phyloP scores from a whole-genome alignment of 768 basidiomycete genomes.

The Daedaleopsis nitida region DNA sequence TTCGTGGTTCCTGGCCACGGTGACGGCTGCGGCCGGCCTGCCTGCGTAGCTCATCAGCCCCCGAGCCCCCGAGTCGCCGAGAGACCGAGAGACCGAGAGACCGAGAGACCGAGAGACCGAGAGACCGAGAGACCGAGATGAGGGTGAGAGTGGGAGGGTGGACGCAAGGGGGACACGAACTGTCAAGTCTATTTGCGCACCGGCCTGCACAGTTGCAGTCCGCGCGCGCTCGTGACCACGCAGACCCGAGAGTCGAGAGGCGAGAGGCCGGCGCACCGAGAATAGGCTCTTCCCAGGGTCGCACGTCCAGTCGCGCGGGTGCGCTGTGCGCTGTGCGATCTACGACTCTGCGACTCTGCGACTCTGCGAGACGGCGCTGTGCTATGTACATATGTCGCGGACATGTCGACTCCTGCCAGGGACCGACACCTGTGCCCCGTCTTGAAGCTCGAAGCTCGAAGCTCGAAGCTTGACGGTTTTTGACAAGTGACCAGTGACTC shows the following conservation, averaged over 20 bases:
- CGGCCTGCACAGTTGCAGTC: neutral
- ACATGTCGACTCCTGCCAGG: too few species aligned
- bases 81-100: neutral
- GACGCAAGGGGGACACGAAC: neutral
- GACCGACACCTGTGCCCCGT: too few species aligned
- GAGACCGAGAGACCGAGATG: neutral
- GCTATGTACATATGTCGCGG: too few species aligned
- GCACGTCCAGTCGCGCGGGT: too few species aligned
- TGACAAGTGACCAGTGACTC: too few species aligned
- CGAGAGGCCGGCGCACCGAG: neutral
- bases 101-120: neutral
- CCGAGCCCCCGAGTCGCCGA: too few species aligned
- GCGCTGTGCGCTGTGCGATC: too few species aligned
- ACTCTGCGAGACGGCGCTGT: too few species aligned
- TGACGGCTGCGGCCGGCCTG: neutral
- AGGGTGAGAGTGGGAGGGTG: neutral
- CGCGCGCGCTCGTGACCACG: neutral
- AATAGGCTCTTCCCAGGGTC: neutral
- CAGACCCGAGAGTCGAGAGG: neutral
- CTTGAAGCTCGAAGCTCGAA: too few species aligned
- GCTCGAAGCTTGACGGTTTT: too few species aligned
- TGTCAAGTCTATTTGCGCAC: neutral
- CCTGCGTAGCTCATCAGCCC: neutral
- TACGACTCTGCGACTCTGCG: too few species aligned
- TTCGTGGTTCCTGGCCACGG: neutral